Evolutionary conservation across 129 eudicot species (phyloP).

Genomic region (Dittrichia graveolens): DNA sequence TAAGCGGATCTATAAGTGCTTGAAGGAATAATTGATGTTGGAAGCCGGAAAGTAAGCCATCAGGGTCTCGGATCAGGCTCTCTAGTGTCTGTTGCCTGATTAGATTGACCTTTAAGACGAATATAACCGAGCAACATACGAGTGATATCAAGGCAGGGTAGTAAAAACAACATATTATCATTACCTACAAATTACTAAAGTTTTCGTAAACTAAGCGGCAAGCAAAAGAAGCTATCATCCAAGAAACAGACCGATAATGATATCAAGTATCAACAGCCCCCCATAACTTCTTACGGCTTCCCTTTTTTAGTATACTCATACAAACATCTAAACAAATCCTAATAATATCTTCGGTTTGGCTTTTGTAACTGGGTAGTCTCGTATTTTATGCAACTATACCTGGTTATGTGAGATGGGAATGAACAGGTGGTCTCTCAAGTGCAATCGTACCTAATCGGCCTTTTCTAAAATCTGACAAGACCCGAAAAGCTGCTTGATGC

Average conservation of each 20-base stretch:
- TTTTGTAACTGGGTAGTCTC: not conserved
- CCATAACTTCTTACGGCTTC: slow-evolving; percentile 1
- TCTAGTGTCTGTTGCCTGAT: too few species aligned
- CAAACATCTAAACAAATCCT: slow-evolving; percentile 22
- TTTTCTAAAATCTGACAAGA: slow-evolving; percentile 82
- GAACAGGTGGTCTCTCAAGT: slow-evolving; percentile 84
- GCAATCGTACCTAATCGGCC: slow-evolving; percentile 82
- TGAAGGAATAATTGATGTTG: too few species aligned
- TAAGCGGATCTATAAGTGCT: too few species aligned
- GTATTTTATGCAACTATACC: not conserved
- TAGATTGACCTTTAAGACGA: too few species aligned
- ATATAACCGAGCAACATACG: too few species aligned
- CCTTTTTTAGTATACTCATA: slow-evolving; percentile 9
- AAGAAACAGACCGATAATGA: not conserved
- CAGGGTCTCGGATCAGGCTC: too few species aligned
- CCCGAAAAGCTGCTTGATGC: slow-evolving; percentile 89
- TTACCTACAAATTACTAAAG: too few species aligned
- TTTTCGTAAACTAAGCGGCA: not conserved
- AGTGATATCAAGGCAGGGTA: not conserved
- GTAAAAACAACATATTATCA: not conserved
- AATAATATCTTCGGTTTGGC: not conserved
- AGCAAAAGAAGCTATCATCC: slow-evolving; percentile 6
- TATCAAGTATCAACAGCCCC: slow-evolving; percentile 8
- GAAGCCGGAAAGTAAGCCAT: too few species aligned
- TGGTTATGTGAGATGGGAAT: slow-evolving; percentile 17